phyloP scores from a whole-genome alignment of 805 yeast species.

The Schwanniomyces occidentalis region DNA sequence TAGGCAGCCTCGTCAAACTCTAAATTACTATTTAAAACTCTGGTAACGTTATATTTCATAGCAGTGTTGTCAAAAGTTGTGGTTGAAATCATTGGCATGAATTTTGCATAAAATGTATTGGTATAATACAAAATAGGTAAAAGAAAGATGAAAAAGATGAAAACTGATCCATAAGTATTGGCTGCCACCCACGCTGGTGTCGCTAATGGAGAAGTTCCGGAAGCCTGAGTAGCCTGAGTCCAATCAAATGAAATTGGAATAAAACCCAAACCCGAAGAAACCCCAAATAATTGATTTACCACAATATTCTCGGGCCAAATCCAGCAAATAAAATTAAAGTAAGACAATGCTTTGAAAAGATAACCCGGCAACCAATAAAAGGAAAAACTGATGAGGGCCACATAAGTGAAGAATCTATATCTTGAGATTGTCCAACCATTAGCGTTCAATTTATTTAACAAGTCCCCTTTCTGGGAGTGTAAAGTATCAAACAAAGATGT shows the following conservation, averaged over 20 bases:
- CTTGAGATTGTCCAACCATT: conserved; percentile 63
- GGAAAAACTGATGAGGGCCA: conserved; percentile 39
- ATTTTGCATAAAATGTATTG: conserved; percentile 59
- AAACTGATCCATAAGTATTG: conserved; percentile 37
- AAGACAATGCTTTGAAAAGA: conserved; percentile 57
- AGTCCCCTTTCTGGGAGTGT: conserved; percentile 51
- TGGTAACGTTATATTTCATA: conserved; percentile 47
- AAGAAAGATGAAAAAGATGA: conserved; percentile 51
- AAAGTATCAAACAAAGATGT: conserved; percentile 54
- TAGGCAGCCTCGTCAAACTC: conserved; percentile 50
- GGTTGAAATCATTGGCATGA: conserved; percentile 53
- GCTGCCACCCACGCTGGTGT: conserved; percentile 57
- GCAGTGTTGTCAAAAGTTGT: conserved; percentile 53
- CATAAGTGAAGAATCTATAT: conserved; percentile 46
- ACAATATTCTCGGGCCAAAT: conserved; percentile 57
- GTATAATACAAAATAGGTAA: conserved; percentile 58
- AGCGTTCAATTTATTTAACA: conserved; percentile 30
- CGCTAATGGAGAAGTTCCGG: conserved; percentile 60
- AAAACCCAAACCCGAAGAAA: conserved; percentile 59
- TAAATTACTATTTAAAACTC: conserved; percentile 43
- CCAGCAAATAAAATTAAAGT: conserved; percentile 69
- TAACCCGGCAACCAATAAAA: conserved; percentile 66
- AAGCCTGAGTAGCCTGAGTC: conserved; percentile 57
- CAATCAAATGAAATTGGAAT: conserved; percentile 62
- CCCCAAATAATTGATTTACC: conserved; percentile 68